Evolutionary conservation across 2,329 filamentous ascomycete species (phyloP).

Genomic region (Magnaporthiopsis poae): DNA sequence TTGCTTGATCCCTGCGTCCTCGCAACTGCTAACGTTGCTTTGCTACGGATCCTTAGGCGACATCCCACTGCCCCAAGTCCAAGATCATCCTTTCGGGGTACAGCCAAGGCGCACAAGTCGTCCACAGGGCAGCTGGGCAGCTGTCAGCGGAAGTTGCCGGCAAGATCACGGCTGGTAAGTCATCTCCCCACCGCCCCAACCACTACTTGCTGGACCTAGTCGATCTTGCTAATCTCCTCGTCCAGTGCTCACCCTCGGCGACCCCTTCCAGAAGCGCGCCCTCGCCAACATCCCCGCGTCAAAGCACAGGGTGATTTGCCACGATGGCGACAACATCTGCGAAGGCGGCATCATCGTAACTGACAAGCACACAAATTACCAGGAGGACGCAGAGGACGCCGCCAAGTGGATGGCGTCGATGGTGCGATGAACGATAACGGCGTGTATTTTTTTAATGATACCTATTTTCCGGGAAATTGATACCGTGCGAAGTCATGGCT

Average conservation of each 20-base stretch:
- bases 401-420: neutral
- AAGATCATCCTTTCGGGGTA: slow-evolving; percentile 28
- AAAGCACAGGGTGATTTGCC: neutral
- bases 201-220: neutral
- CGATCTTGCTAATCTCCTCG: no score
- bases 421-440: neutral
- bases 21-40: neutral
- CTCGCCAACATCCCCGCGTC: neutral
- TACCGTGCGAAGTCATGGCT: neutral
- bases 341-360: neutral
- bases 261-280: neutral
- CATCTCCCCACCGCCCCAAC: no score
- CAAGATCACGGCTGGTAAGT: slow-evolving; percentile 2
- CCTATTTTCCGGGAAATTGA: no score
- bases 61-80: slow-evolving; percentile 25
- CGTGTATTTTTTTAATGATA: no score
- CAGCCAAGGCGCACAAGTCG: slow-evolving; percentile 14
- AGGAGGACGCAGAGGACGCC: neutral
- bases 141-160: neutral
- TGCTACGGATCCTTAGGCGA: slow-evolving; percentile 13
- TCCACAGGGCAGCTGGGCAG: slow-evolving; percentile 10
- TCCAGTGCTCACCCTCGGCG: slow-evolving; percentile 4
- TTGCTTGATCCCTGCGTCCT: neutral
- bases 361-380: slow-evolving; percentile 1
- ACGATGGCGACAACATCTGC: slow-evolving; percentile 2